These are phyloP conservation scores for Jatropha multifida DNA, from an alignment of 441 rosid genomes.

Conservation along the genomic window DNA sequence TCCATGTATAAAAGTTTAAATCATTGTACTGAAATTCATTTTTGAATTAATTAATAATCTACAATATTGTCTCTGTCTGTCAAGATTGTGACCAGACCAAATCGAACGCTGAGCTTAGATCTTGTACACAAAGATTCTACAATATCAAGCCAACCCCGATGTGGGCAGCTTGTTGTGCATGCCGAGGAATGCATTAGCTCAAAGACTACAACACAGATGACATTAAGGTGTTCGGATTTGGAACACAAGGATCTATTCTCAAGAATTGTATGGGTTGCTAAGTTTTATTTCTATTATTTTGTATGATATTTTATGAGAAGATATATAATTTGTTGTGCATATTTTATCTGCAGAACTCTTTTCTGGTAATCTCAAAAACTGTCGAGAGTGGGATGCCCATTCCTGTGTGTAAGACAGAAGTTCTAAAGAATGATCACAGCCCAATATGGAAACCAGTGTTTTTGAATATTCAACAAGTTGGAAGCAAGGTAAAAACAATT, in stretches of 20 bases:
- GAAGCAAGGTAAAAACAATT: slow-evolving; percentile 66
- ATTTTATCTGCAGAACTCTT: slow-evolving; percentile 65
- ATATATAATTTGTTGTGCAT: slow-evolving; percentile 20
- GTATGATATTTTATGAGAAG: slow-evolving; percentile 6
- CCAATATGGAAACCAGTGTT: slow-evolving; percentile 80
- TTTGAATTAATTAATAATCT: background rate
- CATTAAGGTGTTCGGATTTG: slow-evolving; percentile 68
- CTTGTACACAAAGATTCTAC: slow-evolving; percentile 48
- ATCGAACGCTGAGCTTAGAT: slow-evolving; percentile 60
- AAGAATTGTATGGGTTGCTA: slow-evolving; percentile 61
- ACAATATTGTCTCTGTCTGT: slow-evolving; percentile 2
- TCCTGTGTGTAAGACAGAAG: slow-evolving; percentile 88
- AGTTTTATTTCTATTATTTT: slow-evolving; percentile 15
- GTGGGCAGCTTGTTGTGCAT: slow-evolving; percentile 71
- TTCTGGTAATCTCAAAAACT: slow-evolving; percentile 75
- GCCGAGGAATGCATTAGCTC: slow-evolving; percentile 86
- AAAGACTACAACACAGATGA: slow-evolving; percentile 67
- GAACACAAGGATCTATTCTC: slow-evolving; percentile 79
- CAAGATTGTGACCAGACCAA: slow-evolving; percentile 71
- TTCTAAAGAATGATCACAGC: slow-evolving; percentile 65
- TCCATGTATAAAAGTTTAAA: background rate
- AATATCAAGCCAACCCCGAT: slow-evolving; percentile 33
- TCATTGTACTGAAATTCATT: background rate
- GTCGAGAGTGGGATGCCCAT: slow-evolving; percentile 63
- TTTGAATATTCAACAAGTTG: slow-evolving; percentile 85